Evolutionary conservation across 192 early-diverging fungal genomes (phyloP).

Genomic region (Coemansia aciculifera): DNA sequence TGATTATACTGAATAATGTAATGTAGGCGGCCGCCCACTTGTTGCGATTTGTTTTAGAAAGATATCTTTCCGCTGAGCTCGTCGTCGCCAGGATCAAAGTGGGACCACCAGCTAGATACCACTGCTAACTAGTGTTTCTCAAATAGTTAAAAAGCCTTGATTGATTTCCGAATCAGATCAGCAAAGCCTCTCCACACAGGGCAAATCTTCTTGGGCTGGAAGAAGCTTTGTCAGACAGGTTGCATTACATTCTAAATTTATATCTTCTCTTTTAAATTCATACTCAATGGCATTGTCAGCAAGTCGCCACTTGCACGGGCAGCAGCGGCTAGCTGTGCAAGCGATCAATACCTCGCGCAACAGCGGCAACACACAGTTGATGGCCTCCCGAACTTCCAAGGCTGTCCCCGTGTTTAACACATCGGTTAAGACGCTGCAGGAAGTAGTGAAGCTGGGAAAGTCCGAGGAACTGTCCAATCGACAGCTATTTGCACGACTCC

Average conservation of each 20-base stretch:
- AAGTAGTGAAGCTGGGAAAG: conserved; percentile 5
- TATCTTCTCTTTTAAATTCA: background rate
- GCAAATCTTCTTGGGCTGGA: too few species aligned
- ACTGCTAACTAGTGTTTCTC: too few species aligned
- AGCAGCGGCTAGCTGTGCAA: background rate
- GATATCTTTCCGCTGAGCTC: too few species aligned
- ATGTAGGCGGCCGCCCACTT: too few species aligned
- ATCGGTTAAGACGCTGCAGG: conserved; percentile 30
- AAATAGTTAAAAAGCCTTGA: too few species aligned
- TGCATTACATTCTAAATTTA: background rate
- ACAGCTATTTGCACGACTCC: conserved; percentile 43
- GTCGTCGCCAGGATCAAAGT: too few species aligned
- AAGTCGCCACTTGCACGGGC: background rate
- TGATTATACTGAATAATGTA: too few species aligned
- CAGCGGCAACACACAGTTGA: background rate
- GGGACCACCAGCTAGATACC: too few species aligned
- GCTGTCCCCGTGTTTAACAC: conserved; percentile 23
- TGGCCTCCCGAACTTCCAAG: background rate
- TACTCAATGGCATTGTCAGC: background rate
- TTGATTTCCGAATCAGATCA: too few species aligned
- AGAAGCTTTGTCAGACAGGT: too few species aligned
- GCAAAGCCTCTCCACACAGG: too few species aligned
- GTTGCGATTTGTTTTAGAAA: too few species aligned
- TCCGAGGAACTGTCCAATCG: conserved; percentile 38
- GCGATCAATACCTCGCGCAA: background rate